Evolutionary conservation across 1,284 basidiomycete genomes (phyloP).

Genomic region (Puccinia novopanici): DNA sequence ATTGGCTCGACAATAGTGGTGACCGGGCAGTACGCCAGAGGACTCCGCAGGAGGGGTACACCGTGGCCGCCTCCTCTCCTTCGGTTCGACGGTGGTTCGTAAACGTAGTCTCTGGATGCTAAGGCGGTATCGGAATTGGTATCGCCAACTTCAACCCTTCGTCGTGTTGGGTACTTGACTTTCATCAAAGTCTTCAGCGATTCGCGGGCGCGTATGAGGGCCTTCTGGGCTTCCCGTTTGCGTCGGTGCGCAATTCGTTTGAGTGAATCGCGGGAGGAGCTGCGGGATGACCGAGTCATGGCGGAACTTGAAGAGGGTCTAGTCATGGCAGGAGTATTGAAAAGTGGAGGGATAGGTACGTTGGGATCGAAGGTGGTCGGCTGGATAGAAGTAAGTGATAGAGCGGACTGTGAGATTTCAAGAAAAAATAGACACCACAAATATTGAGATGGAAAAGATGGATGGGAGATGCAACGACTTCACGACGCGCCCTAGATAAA

Average conservation of each 20-base stretch:
- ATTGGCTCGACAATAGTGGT: not conserved
- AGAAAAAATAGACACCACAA: not conserved
- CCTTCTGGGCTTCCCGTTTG: conserved; percentile 21
- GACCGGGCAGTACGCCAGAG: conserved; percentile 6
- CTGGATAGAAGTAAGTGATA: too few relatives aligned
- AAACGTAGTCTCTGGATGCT: not conserved
- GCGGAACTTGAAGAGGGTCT: not conserved
- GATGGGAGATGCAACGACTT: not conserved
- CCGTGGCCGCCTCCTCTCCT: conserved; percentile 8
- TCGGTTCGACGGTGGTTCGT: not conserved
- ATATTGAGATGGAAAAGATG: not conserved
- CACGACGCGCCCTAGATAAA: not conserved
- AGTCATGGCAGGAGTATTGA: not conserved
- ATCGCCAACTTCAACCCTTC: conserved; percentile 16
- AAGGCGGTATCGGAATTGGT: conserved; percentile 26
- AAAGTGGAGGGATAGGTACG: not conserved
- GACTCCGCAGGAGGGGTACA: conserved; percentile 13
- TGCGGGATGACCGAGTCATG: not conserved
- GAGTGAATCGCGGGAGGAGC: not conserved
- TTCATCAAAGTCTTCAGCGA: not conserved
- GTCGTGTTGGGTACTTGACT: conserved; percentile 13
- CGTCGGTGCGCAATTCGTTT: conserved; percentile 15
- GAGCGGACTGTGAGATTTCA: not conserved
- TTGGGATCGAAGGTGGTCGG: too few relatives aligned
- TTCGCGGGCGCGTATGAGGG: conserved; percentile 14